phyloP scores from a whole-genome alignment of 495 filamentous ascomycete species.

The Podospora pseudoanserina region DNA sequence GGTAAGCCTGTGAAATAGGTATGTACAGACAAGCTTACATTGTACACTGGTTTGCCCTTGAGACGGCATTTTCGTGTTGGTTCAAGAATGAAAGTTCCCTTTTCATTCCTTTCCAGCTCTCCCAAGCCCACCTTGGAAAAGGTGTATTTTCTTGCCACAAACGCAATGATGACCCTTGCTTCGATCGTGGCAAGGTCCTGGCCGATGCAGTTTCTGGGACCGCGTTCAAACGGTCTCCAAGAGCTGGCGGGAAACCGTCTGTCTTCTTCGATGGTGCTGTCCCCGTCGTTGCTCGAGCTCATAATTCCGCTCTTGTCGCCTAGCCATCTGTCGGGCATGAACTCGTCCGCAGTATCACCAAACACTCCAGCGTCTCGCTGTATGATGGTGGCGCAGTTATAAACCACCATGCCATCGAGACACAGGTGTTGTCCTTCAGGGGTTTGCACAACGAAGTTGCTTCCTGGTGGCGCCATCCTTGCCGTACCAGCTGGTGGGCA shows the following conservation, averaged over 20 bases:
- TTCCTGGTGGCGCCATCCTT: constrained; percentile 32
- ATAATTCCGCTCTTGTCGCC: constrained; percentile 38
- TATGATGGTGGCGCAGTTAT: constrained; percentile 48
- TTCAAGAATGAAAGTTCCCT: constrained; percentile 35
- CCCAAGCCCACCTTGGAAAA: constrained; percentile 47
- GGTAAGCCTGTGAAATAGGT: background rate
- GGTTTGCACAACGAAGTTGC: constrained; percentile 34
- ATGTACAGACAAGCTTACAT: constrained; percentile 34
- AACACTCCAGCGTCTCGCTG: constrained; percentile 59
- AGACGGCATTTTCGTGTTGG: constrained; percentile 27
- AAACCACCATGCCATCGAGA: constrained; percentile 50
- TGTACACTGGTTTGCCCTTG: constrained; percentile 32
- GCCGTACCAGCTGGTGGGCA: constrained; percentile 42
- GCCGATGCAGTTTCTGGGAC: constrained; percentile 56
- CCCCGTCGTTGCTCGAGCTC: constrained; percentile 19
- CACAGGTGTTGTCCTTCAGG: constrained; percentile 58
- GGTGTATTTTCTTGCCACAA: constrained; percentile 38
- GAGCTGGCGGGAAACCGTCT: constrained; percentile 35
- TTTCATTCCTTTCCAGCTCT: constrained; percentile 35
- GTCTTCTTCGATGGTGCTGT: constrained; percentile 22
- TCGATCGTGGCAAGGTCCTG: constrained; percentile 52
- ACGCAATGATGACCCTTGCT: constrained; percentile 37
- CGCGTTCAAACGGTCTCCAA: constrained; percentile 55
- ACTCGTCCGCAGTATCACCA: constrained; percentile 53
- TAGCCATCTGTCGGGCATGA: constrained; percentile 61